Evolutionary conservation across 441 rosid genomes (phyloP).

Genomic region (Arabidopsis hybrid): DNA sequence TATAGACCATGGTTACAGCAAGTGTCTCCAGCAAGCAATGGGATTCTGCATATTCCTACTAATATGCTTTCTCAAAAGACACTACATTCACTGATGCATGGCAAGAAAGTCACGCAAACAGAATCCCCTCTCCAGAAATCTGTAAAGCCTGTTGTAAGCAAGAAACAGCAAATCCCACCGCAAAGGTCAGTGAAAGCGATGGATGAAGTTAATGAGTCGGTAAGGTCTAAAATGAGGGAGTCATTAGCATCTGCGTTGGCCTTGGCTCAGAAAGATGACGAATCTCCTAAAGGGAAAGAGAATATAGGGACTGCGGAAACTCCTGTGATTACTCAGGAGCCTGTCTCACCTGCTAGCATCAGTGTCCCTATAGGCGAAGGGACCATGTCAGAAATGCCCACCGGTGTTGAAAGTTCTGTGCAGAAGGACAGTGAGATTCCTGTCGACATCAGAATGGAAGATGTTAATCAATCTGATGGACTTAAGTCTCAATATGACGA

Average conservation of each 20-base stretch:
- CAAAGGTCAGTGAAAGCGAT: conserved; percentile 51
- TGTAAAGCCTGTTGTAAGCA: conserved; percentile 46
- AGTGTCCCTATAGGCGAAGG: conserved; percentile 37
- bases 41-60: conserved; percentile 46
- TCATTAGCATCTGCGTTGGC: conserved; percentile 81
- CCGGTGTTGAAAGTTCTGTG: conserved; percentile 39
- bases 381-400: conserved; percentile 32
- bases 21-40: conserved; percentile 51
- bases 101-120: conserved; percentile 49
- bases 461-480: conserved; percentile 43
- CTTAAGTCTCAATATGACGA: conserved; percentile 53
- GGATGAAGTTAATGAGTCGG: conserved; percentile 65
- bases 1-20: conserved; percentile 89
- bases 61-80: conserved; percentile 49
- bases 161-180: conserved; percentile 53
- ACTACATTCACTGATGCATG: conserved; percentile 50
- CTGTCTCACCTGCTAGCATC: conserved; percentile 38
- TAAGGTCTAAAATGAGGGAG: conserved; percentile 92
- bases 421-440: conserved; percentile 41
- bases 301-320: conserved; percentile 47
- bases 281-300: conserved; percentile 45
- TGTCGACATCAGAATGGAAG: conserved; percentile 35
- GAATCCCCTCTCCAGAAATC: conserved; percentile 55
- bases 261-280: conserved; percentile 57
- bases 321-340: conserved; percentile 40